Evolutionary conservation across 495 filamentous ascomycete species (phyloP).

Genomic region (Aspergillus bertholletiae): DNA sequence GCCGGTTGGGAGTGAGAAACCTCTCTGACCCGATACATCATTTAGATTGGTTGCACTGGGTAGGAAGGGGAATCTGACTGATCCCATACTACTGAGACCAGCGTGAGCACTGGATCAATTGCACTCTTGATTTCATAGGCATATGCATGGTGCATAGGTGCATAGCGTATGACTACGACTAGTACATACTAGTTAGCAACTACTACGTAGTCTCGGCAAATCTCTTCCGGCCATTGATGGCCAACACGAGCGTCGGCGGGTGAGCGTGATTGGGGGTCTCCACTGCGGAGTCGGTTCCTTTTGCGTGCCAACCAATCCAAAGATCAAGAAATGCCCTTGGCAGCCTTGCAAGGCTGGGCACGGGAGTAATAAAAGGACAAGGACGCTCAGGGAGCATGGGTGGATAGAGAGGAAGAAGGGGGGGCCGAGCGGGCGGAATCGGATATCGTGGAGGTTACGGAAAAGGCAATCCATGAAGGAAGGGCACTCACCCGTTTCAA

Average conservation of each 20-base stretch:
- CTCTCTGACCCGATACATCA: not conserved
- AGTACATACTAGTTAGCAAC: too few relatives aligned
- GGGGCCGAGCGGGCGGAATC: too few relatives aligned
- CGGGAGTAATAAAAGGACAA: not conserved
- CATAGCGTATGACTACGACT: not conserved
- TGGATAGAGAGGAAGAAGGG: too few relatives aligned
- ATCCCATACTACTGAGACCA: too few relatives aligned
- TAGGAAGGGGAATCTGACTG: not conserved
- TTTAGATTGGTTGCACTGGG: not conserved
- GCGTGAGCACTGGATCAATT: too few relatives aligned
- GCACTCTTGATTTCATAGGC: not conserved
- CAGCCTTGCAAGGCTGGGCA: constrained; percentile 24
- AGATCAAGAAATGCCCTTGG: constrained; percentile 1
- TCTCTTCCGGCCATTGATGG: not conserved
- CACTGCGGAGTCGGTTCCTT: not conserved
- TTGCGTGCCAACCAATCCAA: not conserved
- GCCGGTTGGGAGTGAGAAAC: not conserved
- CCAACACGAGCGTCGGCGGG: not conserved
- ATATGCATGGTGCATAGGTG: not conserved
- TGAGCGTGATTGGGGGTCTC: not conserved
- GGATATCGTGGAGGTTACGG: too few relatives aligned
- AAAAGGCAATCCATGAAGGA: too few relatives aligned
- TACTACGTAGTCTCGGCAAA: too few relatives aligned
- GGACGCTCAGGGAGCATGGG: too few relatives aligned
- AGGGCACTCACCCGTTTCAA: too few relatives aligned